A percentile compares a stretch with the other conserved stretches of the same genome.
Conservation (phyloP, 2,329 filamentous ascomycete species). For the Epichloe bromicola region DNA sequence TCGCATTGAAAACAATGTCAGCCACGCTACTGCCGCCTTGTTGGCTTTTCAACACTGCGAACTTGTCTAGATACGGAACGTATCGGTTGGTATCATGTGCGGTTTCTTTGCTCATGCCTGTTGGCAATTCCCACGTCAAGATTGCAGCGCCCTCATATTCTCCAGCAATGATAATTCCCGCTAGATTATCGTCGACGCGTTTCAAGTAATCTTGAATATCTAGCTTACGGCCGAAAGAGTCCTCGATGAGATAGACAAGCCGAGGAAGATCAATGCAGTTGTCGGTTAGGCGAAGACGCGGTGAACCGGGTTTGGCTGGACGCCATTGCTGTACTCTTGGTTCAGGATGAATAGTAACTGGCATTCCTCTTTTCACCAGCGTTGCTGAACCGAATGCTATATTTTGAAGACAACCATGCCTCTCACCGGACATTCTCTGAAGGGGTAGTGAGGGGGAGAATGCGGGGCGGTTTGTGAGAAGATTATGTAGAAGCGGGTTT, state of each 20-base stretch:
- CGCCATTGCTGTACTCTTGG: constrained; percentile 58
- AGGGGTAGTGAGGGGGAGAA: constrained; percentile 83
- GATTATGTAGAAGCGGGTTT: constrained; percentile 89
- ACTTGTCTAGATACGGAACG: constrained; percentile 94
- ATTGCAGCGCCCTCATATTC: constrained; percentile 95
- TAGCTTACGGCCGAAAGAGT: constrained; percentile 78
- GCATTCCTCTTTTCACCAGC: constrained; percentile 83
- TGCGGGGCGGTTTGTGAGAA: constrained; percentile 87
- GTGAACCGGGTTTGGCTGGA: constrained; percentile 44
- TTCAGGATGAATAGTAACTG: constrained; percentile 70
- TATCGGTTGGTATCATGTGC: constrained; percentile 45
- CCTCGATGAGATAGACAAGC: constrained; percentile 77
- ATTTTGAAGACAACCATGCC: constrained; percentile 19
- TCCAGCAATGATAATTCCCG: constrained; percentile 86
- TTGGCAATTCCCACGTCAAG: constrained; percentile 81
- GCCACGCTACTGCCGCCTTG: constrained; percentile 89
- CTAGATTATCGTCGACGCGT: constrained; percentile 68
- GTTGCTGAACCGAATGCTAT: constrained; percentile 44
- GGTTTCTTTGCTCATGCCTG: constrained; percentile 40
- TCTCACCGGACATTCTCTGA: constrained; percentile 39
- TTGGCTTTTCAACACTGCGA: constrained; percentile 76
- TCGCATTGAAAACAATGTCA: constrained; percentile 90
- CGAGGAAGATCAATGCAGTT: constrained; percentile 70
- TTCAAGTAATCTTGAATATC: constrained; percentile 72
- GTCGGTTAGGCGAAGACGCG: constrained; percentile 61